These are phyloP conservation scores for Sechiopsis laciniata DNA, from an alignment of 306 rosid species.

Conservation along the genomic window DNA sequence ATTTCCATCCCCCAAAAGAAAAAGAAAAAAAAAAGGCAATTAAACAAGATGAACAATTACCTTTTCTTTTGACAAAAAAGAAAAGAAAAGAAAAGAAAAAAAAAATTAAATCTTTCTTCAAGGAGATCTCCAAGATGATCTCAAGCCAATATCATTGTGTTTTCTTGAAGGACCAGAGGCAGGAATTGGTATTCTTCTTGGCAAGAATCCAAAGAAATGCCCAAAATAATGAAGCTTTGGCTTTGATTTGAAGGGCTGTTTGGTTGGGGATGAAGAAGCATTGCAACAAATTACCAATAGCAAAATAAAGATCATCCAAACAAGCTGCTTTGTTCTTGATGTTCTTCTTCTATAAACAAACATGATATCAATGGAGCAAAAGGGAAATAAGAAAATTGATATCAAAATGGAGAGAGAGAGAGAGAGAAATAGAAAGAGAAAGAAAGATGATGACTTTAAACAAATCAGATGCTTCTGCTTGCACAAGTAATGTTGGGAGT, in stretches of 20 bases:
- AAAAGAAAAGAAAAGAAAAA: neutral
- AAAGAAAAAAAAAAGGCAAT: neutral
- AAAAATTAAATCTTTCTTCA: slow-evolving; percentile 23
- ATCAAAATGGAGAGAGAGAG: neutral
- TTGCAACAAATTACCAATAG: slow-evolving; percentile 27
- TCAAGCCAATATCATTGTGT: slow-evolving; percentile 74
- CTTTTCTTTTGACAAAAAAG: neutral
- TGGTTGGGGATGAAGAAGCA: slow-evolving; percentile 37
- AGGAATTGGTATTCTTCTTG: slow-evolving; percentile 64
- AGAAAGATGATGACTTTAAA: slow-evolving; percentile 33
- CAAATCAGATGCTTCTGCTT: slow-evolving; percentile 46
- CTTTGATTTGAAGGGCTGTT: slow-evolving; percentile 46
- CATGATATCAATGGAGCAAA: slow-evolving; percentile 30
- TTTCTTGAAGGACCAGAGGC: slow-evolving; percentile 90
- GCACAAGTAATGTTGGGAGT: slow-evolving; percentile 40
- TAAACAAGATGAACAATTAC: neutral
- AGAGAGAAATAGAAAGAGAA: neutral
- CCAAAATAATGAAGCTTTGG: slow-evolving; percentile 51
- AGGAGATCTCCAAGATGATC: slow-evolving; percentile 58
- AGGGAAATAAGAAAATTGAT: too few species aligned
- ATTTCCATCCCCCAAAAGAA: neutral
- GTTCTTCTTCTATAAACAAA: slow-evolving; percentile 36
- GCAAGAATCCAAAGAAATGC: slow-evolving; percentile 76
- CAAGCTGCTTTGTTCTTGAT: slow-evolving; percentile 3
- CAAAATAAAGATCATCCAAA: slow-evolving; percentile 38